These are phyloP conservation scores for Talaromyces islandicus DNA, from an alignment of 2,329 filamentous ascomycete species.

Conservation along the genomic window DNA sequence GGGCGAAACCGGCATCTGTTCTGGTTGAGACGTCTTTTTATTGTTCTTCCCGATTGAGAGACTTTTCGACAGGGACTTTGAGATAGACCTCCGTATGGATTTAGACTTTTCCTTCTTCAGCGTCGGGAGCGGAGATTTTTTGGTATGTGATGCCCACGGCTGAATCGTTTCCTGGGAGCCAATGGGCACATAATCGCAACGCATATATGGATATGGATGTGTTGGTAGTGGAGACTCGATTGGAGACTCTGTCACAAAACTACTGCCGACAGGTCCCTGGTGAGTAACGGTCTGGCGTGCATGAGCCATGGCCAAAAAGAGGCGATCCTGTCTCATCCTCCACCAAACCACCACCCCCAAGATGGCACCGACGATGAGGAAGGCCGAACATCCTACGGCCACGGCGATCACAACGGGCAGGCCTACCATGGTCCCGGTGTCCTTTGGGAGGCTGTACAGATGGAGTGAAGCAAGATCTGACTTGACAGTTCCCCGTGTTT, in stretches of 20 bases:
- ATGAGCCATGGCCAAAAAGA: constrained; percentile 20
- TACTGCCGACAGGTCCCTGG: constrained; percentile 26
- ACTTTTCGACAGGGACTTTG: constrained; percentile 28
- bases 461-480: background rate
- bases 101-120: constrained; percentile 21
- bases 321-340: constrained; percentile 27
- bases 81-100: constrained; percentile 28
- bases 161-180: constrained; percentile 26
- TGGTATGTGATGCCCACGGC: constrained; percentile 10
- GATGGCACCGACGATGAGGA: constrained; percentile 27
- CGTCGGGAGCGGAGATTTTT: background rate
- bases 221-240: constrained; percentile 25
- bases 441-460: background rate
- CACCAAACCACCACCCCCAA: constrained; percentile 29
- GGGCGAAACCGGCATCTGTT: constrained; percentile 14
- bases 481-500: background rate
- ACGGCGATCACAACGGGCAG: constrained; percentile 29
- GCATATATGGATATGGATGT: constrained; percentile 29
- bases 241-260: constrained; percentile 9
- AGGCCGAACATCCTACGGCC: constrained; percentile 26
- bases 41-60: constrained; percentile 20
- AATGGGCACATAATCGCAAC: constrained; percentile 29
- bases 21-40: constrained; percentile 12
- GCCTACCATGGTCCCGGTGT: constrained; percentile 23
- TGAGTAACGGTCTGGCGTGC: constrained; percentile 17